phyloP scores from a whole-genome alignment of 176 grass and related monocot species.

The Calamus simplicifolius region DNA sequence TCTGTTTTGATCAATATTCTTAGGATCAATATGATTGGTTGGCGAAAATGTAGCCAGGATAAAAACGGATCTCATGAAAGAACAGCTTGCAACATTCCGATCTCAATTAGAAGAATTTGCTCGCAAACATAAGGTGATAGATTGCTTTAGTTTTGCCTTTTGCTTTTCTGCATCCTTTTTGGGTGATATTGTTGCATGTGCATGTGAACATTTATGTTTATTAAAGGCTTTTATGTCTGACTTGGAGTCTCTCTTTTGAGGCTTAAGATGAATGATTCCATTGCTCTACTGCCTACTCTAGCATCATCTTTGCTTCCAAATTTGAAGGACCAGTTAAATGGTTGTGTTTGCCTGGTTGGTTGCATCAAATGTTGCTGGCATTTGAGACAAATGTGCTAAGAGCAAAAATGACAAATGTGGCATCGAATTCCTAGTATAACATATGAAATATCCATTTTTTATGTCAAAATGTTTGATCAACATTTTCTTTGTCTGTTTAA shows the following conservation, averaged over 20 bases:
- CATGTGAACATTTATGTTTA: background rate
- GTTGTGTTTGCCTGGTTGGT: background rate
- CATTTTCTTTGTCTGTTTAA: too few relatives aligned
- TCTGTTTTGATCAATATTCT: constrained; percentile 2
- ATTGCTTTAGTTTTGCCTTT: background rate
- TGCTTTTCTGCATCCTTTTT: background rate
- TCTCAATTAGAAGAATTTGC: constrained; percentile 90
- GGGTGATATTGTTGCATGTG: background rate
- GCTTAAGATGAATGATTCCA: background rate
- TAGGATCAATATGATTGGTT: constrained; percentile 74
- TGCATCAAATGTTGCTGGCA: too few relatives aligned
- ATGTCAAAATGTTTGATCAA: too few relatives aligned
- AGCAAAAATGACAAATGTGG: too few relatives aligned
- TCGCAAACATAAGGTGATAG: constrained; percentile 77
- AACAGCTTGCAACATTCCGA: constrained; percentile 75
- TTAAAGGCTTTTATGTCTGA: too few relatives aligned
- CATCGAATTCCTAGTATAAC: too few relatives aligned
- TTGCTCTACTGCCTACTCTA: background rate
- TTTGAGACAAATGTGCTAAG: too few relatives aligned
- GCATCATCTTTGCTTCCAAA: background rate
- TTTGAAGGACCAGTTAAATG: background rate
- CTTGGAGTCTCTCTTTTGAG: background rate
- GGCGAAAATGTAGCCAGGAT: constrained; percentile 94
- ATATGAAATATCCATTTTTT: too few relatives aligned
- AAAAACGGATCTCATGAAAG: constrained; percentile 91